Conservation (phyloP, 176 grass and related monocot species). For the Oryza punctata region DNA sequence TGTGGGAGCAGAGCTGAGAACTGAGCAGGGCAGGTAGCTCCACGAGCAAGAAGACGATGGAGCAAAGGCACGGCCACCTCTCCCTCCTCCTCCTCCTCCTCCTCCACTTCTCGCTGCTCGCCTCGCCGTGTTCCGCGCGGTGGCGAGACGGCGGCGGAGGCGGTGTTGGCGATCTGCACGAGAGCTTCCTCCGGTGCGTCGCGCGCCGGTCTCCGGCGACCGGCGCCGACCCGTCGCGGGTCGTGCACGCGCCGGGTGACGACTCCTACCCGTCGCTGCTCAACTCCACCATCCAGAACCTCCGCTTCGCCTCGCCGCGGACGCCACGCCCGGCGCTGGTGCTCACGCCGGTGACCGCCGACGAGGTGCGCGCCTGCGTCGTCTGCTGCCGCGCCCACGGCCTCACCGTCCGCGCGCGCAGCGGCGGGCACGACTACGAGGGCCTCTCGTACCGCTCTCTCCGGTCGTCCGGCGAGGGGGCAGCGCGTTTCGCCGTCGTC, state of each 20-base stretch:
- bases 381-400: slow-evolving; percentile 43
- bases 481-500: slow-evolving; percentile 62
- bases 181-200: slow-evolving; percentile 62
- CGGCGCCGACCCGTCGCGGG: slow-evolving; percentile 17
- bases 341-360: slow-evolving; percentile 36
- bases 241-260: slow-evolving; percentile 39
- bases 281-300: slow-evolving; percentile 62
- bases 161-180: neutral
- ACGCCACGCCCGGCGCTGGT: slow-evolving; percentile 48
- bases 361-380: slow-evolving; percentile 45
- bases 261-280: slow-evolving; percentile 44
- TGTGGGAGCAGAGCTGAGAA: no score
- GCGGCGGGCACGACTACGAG: slow-evolving; percentile 76
- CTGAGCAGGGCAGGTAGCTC: no score
- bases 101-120: neutral
- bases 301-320: slow-evolving; percentile 45
- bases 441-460: slow-evolving; percentile 61
- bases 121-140: slow-evolving; percentile 5
- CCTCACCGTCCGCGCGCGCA: slow-evolving; percentile 47
- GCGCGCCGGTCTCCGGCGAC: slow-evolving; percentile 39
- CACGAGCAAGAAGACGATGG: slow-evolving; percentile 26
- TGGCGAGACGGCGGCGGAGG: neutral
- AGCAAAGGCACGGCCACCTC: neutral
- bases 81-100: neutral
- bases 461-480: neutral